Base-by-base conservation (phyloP, 164 flowering plant species). In the Vitis riparia region DNA sequence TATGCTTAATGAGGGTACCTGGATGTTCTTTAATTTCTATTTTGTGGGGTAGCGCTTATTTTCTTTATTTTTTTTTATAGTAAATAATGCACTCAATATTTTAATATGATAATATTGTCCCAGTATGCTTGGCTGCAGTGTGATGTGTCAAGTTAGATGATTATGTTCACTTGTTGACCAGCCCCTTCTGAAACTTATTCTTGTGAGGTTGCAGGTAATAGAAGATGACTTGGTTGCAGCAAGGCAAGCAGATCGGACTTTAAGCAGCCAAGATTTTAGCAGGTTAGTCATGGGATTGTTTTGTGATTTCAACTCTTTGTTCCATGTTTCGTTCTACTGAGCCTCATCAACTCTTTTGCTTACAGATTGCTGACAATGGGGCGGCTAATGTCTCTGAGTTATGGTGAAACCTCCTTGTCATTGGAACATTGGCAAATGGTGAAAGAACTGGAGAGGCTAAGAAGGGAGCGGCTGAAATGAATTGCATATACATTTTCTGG, bases 361-460 rank as follows among this genome's bases (percentile, higher is more conserved):
- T 79, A 23, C 86, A 94, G 97, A 84, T 87, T 76, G 92, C 81
- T 92, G 76, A 92, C 98, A 29, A 85, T 95, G 93, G 97, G 87
- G 11, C 93, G 96, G n/a, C 74, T 92, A 23, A 76, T 91, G 75
- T 84, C 91, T 1, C 67, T 77, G 8, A 95, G 98, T 67, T 91
- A 73, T 76, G 97, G 99, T 7, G 97, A 92, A 69, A 86, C 86
- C 37, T 32, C 74, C 16, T 76, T 94, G 44, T 80, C 93, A 1
- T 63, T 85, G 79, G 98, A 91, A 65, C 96, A 88, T 57, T 94
- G 99, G 99, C 90, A 89, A 81, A 85, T 90, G 96, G 97, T 84
- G 1, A 91, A 84, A 81, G 97, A 92, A 76, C 71, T 92, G 64
- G 98, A 95, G 80, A 86, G 91, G 74, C 82, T 82, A 19, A 82